Base-by-base conservation (phyloP, 2,329 filamentous ascomycete species). In the Lachnellula subtilissima region DNA sequence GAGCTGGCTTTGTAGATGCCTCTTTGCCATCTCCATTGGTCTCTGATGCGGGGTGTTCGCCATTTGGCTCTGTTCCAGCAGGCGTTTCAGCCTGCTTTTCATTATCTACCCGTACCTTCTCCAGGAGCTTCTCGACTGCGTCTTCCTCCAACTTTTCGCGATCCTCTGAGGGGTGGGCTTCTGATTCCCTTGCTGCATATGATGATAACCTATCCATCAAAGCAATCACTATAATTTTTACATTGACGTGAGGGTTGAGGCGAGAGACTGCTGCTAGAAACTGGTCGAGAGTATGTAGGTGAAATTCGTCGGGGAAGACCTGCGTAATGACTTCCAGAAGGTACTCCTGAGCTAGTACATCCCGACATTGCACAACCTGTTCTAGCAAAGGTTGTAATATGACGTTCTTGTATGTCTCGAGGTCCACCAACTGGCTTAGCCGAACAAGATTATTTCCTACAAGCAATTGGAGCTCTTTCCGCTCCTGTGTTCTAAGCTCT, bases 221-320 rank as follows among this genome's bases (percentile, higher is more conserved):
- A 25, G 93, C 94, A 69, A 97, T 97, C 9, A 99, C 93, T 56
- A 99, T 99, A 48, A 89, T 89, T 76, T 99, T 99, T 74, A 99
- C 86, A 65, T 99, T 96, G 67, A 99, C 94, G 68, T 97, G 90
- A 0, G 93, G 94, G 67, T 99, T 97, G 39, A 99, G 79, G 56
- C 93, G 82, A 14, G 93, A 91, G 36, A 96, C 96, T 6, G 94
- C 94, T 8, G 88, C 94, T 36, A 99, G 84, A 71, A 99, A 90
- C 70, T 97, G 88, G 69, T 97, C 94, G 35, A 99, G 83, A 0
- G 94, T 99, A 70, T 99, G 92, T 22, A 99, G 83, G 73, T 99
- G 95, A 71, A 93, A 99, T 70, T 99, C 94, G 74, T 99, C 94
- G 0, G 94, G 94, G 76, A 99, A 99, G 52, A 97, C 94, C 73